Evolutionary conservation across 768 basidiomycete species (phyloP).

Genomic region (Mycena leptocephala): DNA sequence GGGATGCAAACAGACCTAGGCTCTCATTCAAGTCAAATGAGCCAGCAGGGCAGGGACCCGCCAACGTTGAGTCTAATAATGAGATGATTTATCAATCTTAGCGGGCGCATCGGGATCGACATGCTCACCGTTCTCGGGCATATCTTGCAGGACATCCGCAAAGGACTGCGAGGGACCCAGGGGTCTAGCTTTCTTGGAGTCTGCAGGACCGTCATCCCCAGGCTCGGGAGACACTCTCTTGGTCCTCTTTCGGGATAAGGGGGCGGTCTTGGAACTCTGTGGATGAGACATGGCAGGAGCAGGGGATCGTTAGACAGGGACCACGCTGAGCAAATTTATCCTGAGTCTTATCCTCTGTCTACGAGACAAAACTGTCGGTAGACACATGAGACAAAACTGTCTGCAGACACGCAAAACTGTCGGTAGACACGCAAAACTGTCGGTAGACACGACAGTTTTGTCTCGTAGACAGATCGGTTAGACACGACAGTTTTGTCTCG

Average conservation of each 20-base stretch:
- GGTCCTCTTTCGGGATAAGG: neutral
- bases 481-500: no score
- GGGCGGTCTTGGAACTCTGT: neutral
- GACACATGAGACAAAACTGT: no score
- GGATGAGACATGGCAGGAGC: neutral
- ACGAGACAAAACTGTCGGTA: no score
- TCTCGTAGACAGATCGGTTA: no score
- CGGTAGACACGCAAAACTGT: no score
- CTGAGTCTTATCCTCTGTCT: no score
- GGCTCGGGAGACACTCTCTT: neutral
- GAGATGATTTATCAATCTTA: neutral
- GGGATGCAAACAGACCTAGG: neutral
- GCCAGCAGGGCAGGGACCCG: neutral
- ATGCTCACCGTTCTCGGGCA: constrained; percentile 14
- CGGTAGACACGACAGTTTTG: no score
- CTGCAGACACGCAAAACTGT: no score
- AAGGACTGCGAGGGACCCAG: constrained; percentile 25
- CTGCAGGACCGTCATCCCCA: neutral
- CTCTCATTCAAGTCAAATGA: neutral
- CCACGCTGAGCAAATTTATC: no score
- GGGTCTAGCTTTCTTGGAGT: neutral
- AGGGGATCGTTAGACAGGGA: no score
- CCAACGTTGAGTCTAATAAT: neutral
- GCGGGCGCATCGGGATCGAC: neutral
- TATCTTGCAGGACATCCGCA: constrained; percentile 27